Percentiles rank a stretch among this genome's conserved stretches.
phyloP scores from a whole-genome alignment of 208 protist species.

The Leishmania arabica region DNA sequence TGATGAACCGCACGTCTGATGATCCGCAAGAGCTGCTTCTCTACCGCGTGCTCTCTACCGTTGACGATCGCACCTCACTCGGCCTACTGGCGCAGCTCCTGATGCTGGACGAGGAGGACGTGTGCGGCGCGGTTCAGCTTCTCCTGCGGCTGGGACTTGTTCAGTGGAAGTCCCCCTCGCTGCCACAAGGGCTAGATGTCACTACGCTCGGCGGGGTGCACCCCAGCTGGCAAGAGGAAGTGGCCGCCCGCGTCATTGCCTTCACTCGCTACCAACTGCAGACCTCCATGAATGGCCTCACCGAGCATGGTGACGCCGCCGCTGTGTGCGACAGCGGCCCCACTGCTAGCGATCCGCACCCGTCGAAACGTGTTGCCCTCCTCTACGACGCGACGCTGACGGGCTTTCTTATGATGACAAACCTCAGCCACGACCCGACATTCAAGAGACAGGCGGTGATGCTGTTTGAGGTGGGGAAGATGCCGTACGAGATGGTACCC shows the following conservation, averaged over 20 bases:
- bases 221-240: constrained; percentile 54
- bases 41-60: constrained; percentile 95
- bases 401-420: constrained; percentile 98
- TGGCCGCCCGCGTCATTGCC: constrained; percentile 28
- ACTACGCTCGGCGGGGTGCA: constrained; percentile 44
- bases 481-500: constrained; percentile 76
- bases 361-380: constrained; percentile 91
- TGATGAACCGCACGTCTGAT: constrained; percentile 97
- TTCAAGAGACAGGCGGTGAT: constrained; percentile 93
- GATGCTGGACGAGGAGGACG: constrained; percentile 87
- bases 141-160: constrained; percentile 92
- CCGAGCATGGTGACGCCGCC: not conserved
- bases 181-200: constrained; percentile 36
- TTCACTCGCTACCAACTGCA: constrained; percentile 30
- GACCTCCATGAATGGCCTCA: constrained; percentile 16
- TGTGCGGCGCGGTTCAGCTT: constrained; percentile 90
- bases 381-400: constrained; percentile 96
- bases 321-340: not conserved
- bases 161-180: constrained; percentile 55
- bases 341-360: constrained; percentile 28
- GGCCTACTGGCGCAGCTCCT: constrained; percentile 91
- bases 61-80: constrained; percentile 95
- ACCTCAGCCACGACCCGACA: constrained; percentile 83
- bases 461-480: constrained; percentile 91
- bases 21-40: constrained; percentile 96